Conservation (phyloP, 345 rosid genomes). For the Arabidopsis thaliana region TAIR10.1 NC_003075.7:7018501-7019000, state of each 20-base stretch:
- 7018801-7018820: neutral
- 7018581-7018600: neutral
- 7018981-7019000: too few species aligned
- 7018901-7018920: too few species aligned
- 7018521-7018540: conserved; percentile 29
- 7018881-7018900: neutral
- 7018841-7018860: neutral
- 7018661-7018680: neutral
- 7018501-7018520: conserved; percentile 48
- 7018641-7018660: neutral
- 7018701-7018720: neutral
- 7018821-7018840: neutral
- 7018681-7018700: neutral
- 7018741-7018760: neutral
- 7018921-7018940: too few species aligned
- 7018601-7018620: neutral
- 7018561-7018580: neutral
- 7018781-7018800: neutral
- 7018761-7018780: neutral
- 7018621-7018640: neutral
- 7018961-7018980: too few species aligned
- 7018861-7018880: neutral
- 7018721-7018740: neutral
- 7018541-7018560: conserved; percentile 22
- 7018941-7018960: too few species aligned